Evolutionary conservation across 2,329 filamentous ascomycete species (phyloP).

Genomic region (Stachybotrys elegans): DNA sequence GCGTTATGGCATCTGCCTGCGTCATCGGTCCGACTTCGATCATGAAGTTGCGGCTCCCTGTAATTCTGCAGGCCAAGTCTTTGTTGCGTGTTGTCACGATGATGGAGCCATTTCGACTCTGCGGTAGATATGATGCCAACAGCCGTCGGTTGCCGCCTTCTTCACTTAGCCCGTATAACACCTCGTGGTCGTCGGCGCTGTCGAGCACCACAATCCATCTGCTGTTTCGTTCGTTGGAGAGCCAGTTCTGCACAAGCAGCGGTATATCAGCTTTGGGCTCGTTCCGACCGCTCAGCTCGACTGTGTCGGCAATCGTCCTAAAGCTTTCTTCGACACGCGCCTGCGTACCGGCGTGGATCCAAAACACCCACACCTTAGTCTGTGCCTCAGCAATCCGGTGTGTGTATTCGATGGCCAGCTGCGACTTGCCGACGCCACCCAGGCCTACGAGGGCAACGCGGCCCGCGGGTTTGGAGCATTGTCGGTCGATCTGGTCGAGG

Average conservation of each 20-base stretch:
- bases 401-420: conserved; percentile 13
- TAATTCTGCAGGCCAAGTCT: conserved; percentile 9
- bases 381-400: conserved; percentile 7
- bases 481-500: conserved; percentile 14
- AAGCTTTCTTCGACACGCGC: conserved; percentile 27
- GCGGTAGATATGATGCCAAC: conserved; percentile 11
- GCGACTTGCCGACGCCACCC: conserved; percentile 15
- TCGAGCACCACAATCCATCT: conserved; percentile 15
- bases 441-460: conserved; percentile 27
- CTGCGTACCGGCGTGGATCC: conserved; percentile 24
- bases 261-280: conserved; percentile 16
- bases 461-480: conserved; percentile 10
- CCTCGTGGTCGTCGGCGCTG: conserved; percentile 14
- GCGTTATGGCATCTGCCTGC: conserved; percentile 5
- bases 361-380: conserved; percentile 21
- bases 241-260: conserved; percentile 22
- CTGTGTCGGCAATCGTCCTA: conserved; percentile 21
- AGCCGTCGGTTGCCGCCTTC: background rate
- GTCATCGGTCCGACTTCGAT: conserved; percentile 10
- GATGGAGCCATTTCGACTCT: conserved; percentile 9
- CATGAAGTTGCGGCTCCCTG: conserved; percentile 5
- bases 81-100: conserved; percentile 13
- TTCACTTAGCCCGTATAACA: conserved; percentile 8
- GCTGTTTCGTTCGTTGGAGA: conserved; percentile 10
- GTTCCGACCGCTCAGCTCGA: conserved; percentile 19